Conservation (phyloP, 192 early-diverging fungal genomes). For the Radiomyces spectabilis region DNA sequence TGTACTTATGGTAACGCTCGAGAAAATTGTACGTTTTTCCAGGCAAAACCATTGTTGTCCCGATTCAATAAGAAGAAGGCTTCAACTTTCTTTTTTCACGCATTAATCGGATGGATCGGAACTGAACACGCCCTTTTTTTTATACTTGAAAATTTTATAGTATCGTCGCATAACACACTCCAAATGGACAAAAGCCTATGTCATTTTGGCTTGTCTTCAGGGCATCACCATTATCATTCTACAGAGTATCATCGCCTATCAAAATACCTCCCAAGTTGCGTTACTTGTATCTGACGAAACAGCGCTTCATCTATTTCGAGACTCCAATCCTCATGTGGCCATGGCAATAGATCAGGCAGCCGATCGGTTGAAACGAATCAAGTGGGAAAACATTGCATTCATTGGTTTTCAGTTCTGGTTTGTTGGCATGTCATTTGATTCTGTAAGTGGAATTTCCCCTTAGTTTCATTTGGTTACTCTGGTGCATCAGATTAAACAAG, state of each 20-base stretch:
- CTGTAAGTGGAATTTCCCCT: slow-evolving; percentile 13
- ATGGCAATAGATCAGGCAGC: not conserved
- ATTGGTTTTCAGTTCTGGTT: slow-evolving; percentile 30
- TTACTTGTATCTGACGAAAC: too few relatives aligned
- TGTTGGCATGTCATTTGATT: slow-evolving; percentile 28
- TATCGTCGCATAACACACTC: slow-evolving; percentile 13
- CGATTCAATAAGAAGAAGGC: too few relatives aligned
- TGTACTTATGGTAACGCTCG: slow-evolving; percentile 2
- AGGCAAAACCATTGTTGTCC: too few relatives aligned
- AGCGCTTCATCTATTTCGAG: not conserved
- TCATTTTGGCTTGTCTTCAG: slow-evolving; percentile 18
- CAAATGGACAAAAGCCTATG: slow-evolving; percentile 18
- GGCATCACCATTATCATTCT: slow-evolving; percentile 20
- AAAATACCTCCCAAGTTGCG: slow-evolving; percentile 14
- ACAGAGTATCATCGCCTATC: slow-evolving; percentile 19
- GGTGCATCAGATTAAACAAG: not conserved
- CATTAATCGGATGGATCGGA: too few relatives aligned
- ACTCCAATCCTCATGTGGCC: not conserved
- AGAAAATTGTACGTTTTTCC: slow-evolving; percentile 12
- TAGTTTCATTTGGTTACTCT: not conserved
- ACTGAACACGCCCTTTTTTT: not conserved
- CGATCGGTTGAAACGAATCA: slow-evolving; percentile 22
- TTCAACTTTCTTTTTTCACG: too few relatives aligned
- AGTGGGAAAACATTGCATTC: slow-evolving; percentile 34
- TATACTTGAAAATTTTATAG: slow-evolving; percentile 10